Evolutionary conservation across 768 basidiomycete species (phyloP).

Genomic region (Pholiota conissans): DNA sequence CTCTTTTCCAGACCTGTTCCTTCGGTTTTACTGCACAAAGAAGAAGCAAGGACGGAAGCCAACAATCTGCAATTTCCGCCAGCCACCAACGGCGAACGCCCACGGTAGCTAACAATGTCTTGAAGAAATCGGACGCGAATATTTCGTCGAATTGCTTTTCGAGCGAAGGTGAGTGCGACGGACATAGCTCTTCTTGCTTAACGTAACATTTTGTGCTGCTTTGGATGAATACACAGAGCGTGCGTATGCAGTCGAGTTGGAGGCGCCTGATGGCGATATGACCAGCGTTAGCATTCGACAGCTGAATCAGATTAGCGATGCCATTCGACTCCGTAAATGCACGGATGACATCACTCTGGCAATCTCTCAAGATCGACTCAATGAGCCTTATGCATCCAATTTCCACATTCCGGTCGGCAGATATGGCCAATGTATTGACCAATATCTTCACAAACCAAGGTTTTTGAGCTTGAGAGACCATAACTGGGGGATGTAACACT

Average conservation of each 20-base stretch:
- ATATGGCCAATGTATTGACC: constrained; percentile 28
- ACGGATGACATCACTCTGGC: constrained; percentile 24
- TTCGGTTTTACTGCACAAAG: constrained; percentile 33
- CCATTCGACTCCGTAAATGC: constrained; percentile 34
- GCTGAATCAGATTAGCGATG: constrained; percentile 32
- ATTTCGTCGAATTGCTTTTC: constrained; percentile 25
- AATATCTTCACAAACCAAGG: constrained; percentile 30
- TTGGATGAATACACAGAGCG: constrained; percentile 34
- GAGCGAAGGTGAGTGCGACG: constrained; percentile 11
- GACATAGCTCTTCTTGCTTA: constrained; percentile 5
- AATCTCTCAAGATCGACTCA: constrained; percentile 27
- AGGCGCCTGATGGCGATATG: constrained; percentile 36
- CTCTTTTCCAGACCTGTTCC: constrained; percentile 30
- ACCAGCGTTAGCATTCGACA: constrained; percentile 29
- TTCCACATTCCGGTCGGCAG: constrained; percentile 30
- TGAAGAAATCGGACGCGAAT: constrained; percentile 39
- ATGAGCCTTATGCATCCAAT: constrained; percentile 36
- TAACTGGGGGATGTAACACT: constrained; percentile 32
- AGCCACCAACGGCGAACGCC: constrained; percentile 36
- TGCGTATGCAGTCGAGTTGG: constrained; percentile 39
- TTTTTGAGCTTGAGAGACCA: constrained; percentile 23
- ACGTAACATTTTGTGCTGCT: constrained; percentile 22
- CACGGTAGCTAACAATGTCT: constrained; percentile 30
- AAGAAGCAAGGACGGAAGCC: constrained; percentile 35
- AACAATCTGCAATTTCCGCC: constrained; percentile 34